Evolutionary conservation across 2,329 filamentous ascomycete genomes (phyloP), one percentile per base, ranked within the genome.

Genomic region (Akanthomyces lecanii): DNA sequence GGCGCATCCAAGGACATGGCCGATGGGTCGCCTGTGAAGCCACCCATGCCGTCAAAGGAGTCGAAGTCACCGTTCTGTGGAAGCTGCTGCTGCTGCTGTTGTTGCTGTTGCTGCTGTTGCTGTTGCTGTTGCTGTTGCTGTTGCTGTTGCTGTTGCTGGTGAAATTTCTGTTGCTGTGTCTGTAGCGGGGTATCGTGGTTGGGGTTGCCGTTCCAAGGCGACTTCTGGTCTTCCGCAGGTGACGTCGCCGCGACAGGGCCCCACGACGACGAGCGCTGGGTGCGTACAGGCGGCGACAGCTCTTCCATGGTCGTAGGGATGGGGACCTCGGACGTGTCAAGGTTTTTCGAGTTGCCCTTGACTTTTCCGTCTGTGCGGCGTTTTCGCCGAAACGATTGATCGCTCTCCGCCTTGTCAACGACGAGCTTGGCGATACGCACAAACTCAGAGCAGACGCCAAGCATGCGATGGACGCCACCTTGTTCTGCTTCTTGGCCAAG

Each of bases 391-490:
- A 86, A 88, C 30, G 88, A 84, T 42, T 90, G 85, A 58, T 98
- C 94, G 70, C 89, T 92, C 72, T 98, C 94, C 0, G 91, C 86
- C 73, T 93, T 96, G 64, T 98, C 94, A 52, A 98, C 87, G 10
- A 97, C 92, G 3, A 92, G 87, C 71, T 89, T 91, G 42, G 92
- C 92, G 67, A 99, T 97, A 64, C 95, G 87, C 74, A 97, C 93
- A 69, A 99, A 99, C 71, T 99, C 95, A n/a, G 91, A 86, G 74
- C 94, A 98, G 1, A 98, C 89, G 28, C 89, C 89, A 21, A 97
- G 84, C 92, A 98, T 98, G 56, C 95, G 90, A 72, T 92, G 91
- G 5, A 98, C 91, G 69, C 91, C 93, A 48, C 92, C 91, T 63
- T 93, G 95, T 63, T 92, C 90, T 66, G 93, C 91, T 69, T 98